Conservation (phyloP, 2,329 filamentous ascomycete species). For the Fusarium nisikadoi region DNA sequence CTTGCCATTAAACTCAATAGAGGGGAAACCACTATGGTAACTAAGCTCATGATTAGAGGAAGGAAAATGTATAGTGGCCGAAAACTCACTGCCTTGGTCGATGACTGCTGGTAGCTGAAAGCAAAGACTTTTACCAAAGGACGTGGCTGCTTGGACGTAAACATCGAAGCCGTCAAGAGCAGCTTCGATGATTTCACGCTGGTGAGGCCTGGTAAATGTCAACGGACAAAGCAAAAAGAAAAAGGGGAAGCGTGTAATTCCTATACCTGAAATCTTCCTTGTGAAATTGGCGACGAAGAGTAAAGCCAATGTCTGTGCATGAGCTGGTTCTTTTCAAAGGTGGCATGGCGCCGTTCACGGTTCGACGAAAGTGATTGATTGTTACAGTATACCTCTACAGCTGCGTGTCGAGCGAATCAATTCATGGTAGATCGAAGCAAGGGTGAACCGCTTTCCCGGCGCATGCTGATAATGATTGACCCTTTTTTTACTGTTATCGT, state of each 20-base stretch:
- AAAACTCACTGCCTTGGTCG: constrained; percentile 81
- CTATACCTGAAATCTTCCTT: constrained; percentile 76
- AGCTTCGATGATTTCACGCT: constrained; percentile 87
- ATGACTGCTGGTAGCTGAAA: constrained; percentile 92
- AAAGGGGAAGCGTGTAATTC: neutral
- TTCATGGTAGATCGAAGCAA: constrained; percentile 8
- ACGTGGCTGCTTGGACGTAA: constrained; percentile 90
- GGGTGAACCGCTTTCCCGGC: constrained; percentile 1
- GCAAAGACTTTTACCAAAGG: constrained; percentile 93
- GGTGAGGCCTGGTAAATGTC: constrained; percentile 71
- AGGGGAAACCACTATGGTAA: constrained; percentile 91
- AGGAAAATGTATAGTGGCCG: neutral
- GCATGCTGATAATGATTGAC: constrained; percentile 17
- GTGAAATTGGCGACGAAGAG: constrained; percentile 76
- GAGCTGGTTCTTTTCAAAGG: constrained; percentile 58
- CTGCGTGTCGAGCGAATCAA: constrained; percentile 5
- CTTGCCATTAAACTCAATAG: constrained; percentile 86
- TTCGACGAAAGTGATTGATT: neutral
- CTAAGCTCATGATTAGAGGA: constrained; percentile 54
- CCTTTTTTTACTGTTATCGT: constrained; percentile 21
- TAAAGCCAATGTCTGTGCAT: constrained; percentile 76
- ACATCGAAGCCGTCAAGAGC: constrained; percentile 88
- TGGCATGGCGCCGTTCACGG: constrained; percentile 49
- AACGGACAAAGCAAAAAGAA: neutral
- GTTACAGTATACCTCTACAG: neutral